Conservation (phyloP, 2,329 filamentous ascomycete species). For the Aspergillus hiratsukae region DNA sequence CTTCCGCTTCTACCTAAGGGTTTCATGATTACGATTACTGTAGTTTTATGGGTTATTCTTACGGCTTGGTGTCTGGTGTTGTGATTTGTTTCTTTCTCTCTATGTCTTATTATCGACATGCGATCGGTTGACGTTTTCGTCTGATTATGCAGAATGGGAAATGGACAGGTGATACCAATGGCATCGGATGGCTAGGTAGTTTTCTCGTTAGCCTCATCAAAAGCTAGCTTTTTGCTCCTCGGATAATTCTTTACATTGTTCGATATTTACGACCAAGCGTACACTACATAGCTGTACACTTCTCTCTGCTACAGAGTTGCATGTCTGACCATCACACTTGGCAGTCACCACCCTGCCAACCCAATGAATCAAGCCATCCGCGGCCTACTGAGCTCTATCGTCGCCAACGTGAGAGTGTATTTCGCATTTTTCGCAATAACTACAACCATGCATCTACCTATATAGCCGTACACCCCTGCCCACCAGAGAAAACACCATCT, state of each 20-base stretch:
- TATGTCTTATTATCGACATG: not conserved
- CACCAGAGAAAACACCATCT: not conserved
- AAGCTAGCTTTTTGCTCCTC: not conserved
- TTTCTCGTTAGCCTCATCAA: not conserved
- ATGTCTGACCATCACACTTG: not conserved
- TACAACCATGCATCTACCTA: not conserved
- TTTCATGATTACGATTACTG: not conserved
- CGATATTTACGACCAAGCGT: not conserved
- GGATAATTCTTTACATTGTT: not conserved
- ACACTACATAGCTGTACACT: not conserved
- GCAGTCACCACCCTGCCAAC: not conserved
- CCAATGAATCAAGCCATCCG: too few relatives aligned
- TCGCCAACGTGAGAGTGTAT: too few relatives aligned
- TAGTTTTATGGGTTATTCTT: not conserved
- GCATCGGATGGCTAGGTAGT: not conserved
- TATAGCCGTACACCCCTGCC: not conserved
- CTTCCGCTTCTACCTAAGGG: constrained; percentile 33
- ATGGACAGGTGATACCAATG: not conserved
- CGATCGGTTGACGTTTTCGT: not conserved
- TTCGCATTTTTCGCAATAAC: not conserved
- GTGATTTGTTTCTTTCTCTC: not conserved
- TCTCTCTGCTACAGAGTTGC: not conserved
- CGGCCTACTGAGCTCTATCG: too few relatives aligned
- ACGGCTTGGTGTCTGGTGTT: not conserved
- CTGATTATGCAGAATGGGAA: not conserved